Conservation (phyloP, 2,329 filamentous ascomycete species). For the Chaetothyriales sp. region DNA sequence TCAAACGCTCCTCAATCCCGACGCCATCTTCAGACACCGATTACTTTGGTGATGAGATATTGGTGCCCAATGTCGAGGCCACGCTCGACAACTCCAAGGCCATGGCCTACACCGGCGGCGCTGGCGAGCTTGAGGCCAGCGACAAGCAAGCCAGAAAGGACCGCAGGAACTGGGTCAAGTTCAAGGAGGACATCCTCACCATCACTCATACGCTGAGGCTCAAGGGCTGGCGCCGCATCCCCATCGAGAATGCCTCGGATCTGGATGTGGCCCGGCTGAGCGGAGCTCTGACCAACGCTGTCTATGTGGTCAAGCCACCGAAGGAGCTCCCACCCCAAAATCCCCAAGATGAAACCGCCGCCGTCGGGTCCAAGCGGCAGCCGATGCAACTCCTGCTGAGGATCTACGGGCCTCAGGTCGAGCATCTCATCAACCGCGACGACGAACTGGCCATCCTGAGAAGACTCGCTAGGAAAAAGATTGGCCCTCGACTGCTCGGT, state of each 20-base stretch:
- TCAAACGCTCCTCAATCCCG: conserved; percentile 29
- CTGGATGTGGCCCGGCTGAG: conserved; percentile 42
- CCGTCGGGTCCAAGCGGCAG: conserved; percentile 8
- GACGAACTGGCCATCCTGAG: conserved; percentile 75
- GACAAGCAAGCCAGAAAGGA: conserved; percentile 47
- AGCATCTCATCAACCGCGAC: conserved; percentile 87
- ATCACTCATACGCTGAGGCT: conserved; percentile 75
- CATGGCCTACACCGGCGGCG: conserved; percentile 54
- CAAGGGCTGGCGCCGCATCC: conserved; percentile 79
- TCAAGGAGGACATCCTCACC: conserved; percentile 84
- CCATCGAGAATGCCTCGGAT: conserved; percentile 32
- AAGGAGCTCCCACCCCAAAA: conserved; percentile 56
- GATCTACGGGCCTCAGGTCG: conserved; percentile 87
- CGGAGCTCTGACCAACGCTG: conserved; percentile 87
- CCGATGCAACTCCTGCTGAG: conserved; percentile 64
- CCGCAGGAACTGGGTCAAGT: conserved; percentile 61
- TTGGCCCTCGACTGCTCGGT: conserved; percentile 77
- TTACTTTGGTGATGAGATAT: conserved; percentile 56
- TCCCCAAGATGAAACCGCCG: conserved; percentile 18
- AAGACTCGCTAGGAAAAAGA: conserved; percentile 76
- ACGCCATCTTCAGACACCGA: conserved; percentile 70
- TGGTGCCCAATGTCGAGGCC: conserved; percentile 75
- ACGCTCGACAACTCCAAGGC: conserved; percentile 83
- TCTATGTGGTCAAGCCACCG: conserved; percentile 84
- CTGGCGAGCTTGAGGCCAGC: conserved; percentile 30